A percentile compares a stretch with the other conserved stretches of the same genome.
phyloP scores from a whole-genome alignment of 2,329 filamentous ascomycete genomes.

The Didymella arachidicola region DNA sequence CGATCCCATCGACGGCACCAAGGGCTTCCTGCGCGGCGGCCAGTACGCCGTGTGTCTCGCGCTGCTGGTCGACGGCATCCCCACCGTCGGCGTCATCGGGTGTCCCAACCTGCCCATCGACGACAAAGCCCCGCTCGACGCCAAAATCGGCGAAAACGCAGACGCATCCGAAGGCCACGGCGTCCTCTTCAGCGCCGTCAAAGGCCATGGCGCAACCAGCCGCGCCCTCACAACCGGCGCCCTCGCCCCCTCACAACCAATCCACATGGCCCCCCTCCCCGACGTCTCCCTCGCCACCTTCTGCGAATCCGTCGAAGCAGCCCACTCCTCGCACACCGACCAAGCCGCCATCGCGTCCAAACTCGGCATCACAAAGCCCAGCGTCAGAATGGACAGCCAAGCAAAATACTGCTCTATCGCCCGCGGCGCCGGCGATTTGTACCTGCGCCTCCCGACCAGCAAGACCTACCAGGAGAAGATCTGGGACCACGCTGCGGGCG shows the following conservation, averaged over 20 bases:
- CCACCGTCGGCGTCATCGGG: constrained; percentile 92
- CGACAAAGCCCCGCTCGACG: constrained; percentile 74
- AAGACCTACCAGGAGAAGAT: constrained; percentile 98
- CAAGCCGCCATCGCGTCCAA: constrained; percentile 83
- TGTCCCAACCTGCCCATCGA: constrained; percentile 95
- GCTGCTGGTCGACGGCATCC: constrained; percentile 89
- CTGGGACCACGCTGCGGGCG: constrained; percentile 97
- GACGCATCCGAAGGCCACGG: constrained; percentile 78
- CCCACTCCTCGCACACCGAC: constrained; percentile 88
- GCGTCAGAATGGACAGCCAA: constrained; percentile 96
- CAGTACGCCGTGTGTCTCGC: constrained; percentile 97
- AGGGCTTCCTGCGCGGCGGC: constrained; percentile 93
- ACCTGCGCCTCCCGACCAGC: constrained; percentile 85
- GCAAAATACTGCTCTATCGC: constrained; percentile 98
- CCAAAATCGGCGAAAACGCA: constrained; percentile 76
- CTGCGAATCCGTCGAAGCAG: constrained; percentile 95
- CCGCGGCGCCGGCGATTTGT: constrained; percentile 91
- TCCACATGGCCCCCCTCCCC: constrained; percentile 79
- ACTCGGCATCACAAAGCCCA: constrained; percentile 86
- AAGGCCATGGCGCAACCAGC: constrained; percentile 80
- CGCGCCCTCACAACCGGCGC: constrained; percentile 69
- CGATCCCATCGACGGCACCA: constrained; percentile 97
- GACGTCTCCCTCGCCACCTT: constrained; percentile 85
- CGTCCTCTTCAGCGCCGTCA: constrained; percentile 85
- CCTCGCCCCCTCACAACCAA: constrained; percentile 65